Evolutionary conservation across 805 yeast genomes (phyloP), one percentile per base, ranked within the genome.

Genomic region (Myxozyma mucilagina): DNA sequence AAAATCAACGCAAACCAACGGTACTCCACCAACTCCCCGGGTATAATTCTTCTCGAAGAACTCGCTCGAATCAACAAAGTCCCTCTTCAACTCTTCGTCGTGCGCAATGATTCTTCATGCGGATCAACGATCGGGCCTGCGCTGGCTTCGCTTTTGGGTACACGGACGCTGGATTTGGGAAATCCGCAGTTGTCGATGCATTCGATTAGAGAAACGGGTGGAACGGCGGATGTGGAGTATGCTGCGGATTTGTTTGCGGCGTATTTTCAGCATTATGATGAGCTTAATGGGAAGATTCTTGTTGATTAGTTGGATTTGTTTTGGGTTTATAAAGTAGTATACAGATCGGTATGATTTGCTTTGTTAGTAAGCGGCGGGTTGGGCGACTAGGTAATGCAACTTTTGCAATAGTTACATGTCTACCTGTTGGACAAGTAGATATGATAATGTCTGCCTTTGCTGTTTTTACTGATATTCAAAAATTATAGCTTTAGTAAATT

Each of bases 81-180:
- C n/a, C 97, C 97, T 16, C 75, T 93, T 64, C 99, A 93, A 74
- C 74, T 91, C 59, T 90, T 93, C 76, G 97, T 92, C n/a, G 96
- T 88, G 32, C 83, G 93, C 58, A 94, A 93, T 73, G 96, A 89
- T 71, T 85, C 96, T 1, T 90, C 97, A 2, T 93, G 98, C 75
- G 99, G 99, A 2, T 87, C 96, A 1, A 93, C 99, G 1, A 93
- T 93, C 70, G 99, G 98, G 0, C 98, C 98, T 20, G 89, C 92
- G 74, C 78, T 93, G 60, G 87, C 97, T 39, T 86, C 96, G 2
- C 87, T 87, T n/a, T 54, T 64, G 39, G 68, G 68, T 36, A 51
- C 61, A 9, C 61, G 68, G 14, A 66, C 68, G 31, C 53, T 89
- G 58, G 96, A 89, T 71, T 74, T 88, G 62, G 96, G 96, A 58